A percentile compares a stretch with the other conserved stretches of the same genome.
Evolutionary conservation across 305 asterid genomes (phyloP).

Genomic region (Fraxinus floribunda): DNA sequence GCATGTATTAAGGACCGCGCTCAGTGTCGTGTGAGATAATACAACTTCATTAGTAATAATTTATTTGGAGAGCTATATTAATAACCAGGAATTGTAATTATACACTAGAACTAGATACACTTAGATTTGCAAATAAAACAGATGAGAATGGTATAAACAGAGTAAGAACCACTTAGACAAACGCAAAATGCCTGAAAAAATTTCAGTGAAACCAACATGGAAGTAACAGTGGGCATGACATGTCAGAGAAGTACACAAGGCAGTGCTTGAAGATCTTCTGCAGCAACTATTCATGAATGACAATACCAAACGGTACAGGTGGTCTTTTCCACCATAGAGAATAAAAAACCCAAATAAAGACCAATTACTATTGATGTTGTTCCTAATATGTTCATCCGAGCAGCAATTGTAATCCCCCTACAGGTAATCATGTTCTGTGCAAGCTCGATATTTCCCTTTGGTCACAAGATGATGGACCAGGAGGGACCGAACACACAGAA

Average conservation of each 20-base stretch:
- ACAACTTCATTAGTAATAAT: background rate
- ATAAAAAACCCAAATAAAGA: background rate
- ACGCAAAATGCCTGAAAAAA: background rate
- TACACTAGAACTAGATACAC: background rate
- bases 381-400: background rate
- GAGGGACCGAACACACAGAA: background rate
- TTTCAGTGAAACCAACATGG: background rate
- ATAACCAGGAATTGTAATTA: slow-evolving; percentile 8
- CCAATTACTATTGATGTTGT: background rate
- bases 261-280: background rate
- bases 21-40: slow-evolving; percentile 11
- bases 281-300: background rate
- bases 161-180: background rate
- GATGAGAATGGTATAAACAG: background rate
- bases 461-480: background rate
- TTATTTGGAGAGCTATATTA: slow-evolving; percentile 1
- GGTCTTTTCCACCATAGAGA: background rate
- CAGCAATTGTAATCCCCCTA: background rate
- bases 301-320: background rate
- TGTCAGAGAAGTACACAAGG: background rate
- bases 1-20: slow-evolving; percentile 15
- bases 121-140: slow-evolving; percentile 9
- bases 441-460: background rate
- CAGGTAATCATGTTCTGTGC: background rate
- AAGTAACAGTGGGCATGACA: background rate